Percentiles rank a stretch among this genome's conserved stretches.
Evolutionary conservation across 805 yeast species (phyloP).

Genomic region (Candida vaughaniae): DNA sequence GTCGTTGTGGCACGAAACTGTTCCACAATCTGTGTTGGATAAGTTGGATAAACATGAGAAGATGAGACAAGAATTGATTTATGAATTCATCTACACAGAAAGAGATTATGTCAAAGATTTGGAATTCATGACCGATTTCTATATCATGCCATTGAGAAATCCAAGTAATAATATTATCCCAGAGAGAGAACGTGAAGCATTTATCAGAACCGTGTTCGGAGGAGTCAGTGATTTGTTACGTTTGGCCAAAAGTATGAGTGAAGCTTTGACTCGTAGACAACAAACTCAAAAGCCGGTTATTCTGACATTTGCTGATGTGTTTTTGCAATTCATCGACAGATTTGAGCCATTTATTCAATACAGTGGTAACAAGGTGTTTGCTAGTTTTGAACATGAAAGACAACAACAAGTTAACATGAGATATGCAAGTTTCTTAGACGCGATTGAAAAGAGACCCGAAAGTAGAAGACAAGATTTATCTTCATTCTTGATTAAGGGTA

Average conservation of each 20-base stretch:
- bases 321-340: conserved; percentile 76
- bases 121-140: conserved; percentile 89
- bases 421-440: conserved; percentile 92
- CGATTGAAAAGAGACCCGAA: conserved; percentile 80
- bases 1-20: conserved; percentile 92
- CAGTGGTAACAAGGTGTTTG: conserved; percentile 93
- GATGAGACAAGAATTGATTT: conserved; percentile 92
- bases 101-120: conserved; percentile 93
- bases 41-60: conserved; percentile 79
- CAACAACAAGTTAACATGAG: conserved; percentile 87
- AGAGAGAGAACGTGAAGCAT: conserved; percentile 83
- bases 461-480: conserved; percentile 87
- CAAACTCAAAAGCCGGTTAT: conserved; percentile 86
- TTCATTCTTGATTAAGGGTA: conserved; percentile 91
- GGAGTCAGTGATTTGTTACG: conserved; percentile 85
- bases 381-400: conserved; percentile 91
- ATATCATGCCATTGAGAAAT: conserved; percentile 87
- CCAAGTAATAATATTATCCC: conserved; percentile 76
- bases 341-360: conserved; percentile 92
- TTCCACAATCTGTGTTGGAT: conserved; percentile 75
- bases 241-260: conserved; percentile 82
- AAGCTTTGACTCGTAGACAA: conserved; percentile 76
- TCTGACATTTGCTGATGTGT: conserved; percentile 81
- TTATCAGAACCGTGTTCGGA: conserved; percentile 87
- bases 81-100: conserved; percentile 91